Conservation (phyloP, 2,329 filamentous ascomycete species). For the Fusarium neocosmosporiellum region DNA sequence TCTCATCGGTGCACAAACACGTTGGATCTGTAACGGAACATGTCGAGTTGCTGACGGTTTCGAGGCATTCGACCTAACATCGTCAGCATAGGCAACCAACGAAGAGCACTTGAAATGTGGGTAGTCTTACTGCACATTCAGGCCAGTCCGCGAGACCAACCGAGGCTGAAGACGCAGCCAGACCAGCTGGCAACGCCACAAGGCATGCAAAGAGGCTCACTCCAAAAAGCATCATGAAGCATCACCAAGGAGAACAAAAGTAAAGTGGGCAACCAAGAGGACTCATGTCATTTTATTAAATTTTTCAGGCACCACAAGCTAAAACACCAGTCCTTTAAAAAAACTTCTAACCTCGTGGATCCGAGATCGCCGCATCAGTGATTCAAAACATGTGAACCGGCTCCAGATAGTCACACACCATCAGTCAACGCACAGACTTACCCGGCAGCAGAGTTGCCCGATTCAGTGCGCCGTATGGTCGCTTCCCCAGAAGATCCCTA, state of each 20-base stretch:
- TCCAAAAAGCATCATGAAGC: conserved; percentile 9
- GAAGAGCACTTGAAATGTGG: no score
- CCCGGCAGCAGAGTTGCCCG: not conserved
- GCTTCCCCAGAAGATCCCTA: not conserved
- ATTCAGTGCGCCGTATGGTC: not conserved
- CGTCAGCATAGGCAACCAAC: conserved; percentile 2
- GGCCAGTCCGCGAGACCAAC: conserved; percentile 39
- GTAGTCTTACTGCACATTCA: conserved; percentile 46
- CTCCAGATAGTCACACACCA: not conserved
- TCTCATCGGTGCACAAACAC: conserved; percentile 47
- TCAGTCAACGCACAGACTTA: not conserved
- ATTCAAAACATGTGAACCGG: not conserved
- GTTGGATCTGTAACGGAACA: conserved; percentile 43
- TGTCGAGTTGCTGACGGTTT: conserved; percentile 33
- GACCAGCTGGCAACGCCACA: conserved; percentile 8
- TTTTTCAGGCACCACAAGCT: not conserved
- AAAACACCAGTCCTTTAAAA: not conserved
- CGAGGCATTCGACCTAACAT: conserved; percentile 43
- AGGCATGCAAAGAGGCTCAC: conserved; percentile 14
- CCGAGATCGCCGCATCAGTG: not conserved
- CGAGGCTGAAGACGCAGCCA: conserved; percentile 2
- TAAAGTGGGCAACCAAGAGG: not conserved
- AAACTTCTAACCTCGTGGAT: not conserved
- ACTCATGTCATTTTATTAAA: not conserved
- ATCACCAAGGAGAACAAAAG: not conserved